A percentile compares a stretch with the other conserved stretches of the same genome.
These are phyloP conservation scores for Eutypa lata DNA, from an alignment of 2,329 filamentous ascomycete species.

Conservation along the genomic window DNA sequence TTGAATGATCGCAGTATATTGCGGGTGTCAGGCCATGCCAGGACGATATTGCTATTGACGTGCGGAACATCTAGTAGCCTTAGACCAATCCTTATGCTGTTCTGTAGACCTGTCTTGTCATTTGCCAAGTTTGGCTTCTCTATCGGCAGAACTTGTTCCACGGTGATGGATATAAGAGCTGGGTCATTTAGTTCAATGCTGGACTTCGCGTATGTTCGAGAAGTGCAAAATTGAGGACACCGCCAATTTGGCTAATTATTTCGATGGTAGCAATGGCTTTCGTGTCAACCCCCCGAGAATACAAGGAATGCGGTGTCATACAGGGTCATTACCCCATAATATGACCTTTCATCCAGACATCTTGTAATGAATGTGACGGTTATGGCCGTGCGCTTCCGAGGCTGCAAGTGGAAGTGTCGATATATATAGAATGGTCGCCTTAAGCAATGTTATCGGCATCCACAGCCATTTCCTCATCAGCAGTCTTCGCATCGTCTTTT, in stretches of 20 bases:
- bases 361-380: too few species aligned
- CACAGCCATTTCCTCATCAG: slow-evolving; percentile 16
- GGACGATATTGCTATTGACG: neutral
- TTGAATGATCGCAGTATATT: neutral
- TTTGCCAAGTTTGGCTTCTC: neutral
- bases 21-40: neutral
- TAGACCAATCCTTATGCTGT: neutral
- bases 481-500: slow-evolving; percentile 1
- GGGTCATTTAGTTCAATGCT: neutral
- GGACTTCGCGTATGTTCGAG: neutral
- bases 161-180: neutral
- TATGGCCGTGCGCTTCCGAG: neutral
- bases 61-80: neutral
- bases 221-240: too few species aligned
- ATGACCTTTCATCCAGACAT: neutral
- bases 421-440: neutral
- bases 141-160: neutral
- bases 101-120: neutral
- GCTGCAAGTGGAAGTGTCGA: neutral
- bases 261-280: too few species aligned
- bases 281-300: too few species aligned
- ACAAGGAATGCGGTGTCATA: too few species aligned
- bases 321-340: neutral
- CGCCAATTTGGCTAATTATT: too few species aligned
- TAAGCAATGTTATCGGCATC: slow-evolving; percentile 22